Base-by-base conservation (phyloP, 331 rosid species). In the Arachis monticola region DNA sequence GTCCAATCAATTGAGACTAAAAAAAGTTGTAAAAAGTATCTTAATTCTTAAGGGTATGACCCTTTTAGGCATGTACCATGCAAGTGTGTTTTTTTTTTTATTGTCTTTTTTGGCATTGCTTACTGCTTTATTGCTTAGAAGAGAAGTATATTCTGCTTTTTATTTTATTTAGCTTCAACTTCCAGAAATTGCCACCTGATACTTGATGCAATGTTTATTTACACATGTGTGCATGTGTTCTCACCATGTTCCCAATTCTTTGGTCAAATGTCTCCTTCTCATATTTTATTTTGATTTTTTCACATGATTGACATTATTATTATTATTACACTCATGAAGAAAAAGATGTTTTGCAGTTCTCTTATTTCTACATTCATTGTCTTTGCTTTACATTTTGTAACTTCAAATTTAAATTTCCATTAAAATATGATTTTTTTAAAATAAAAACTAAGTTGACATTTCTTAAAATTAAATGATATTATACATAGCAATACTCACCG, bases 61-160 rank as follows among this genome's bases (percentile, higher is more conserved):
- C 42, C 2, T 31, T 60, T 38, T 38, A 38, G 41, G 41, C 4
- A 5, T 38, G 10, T 60, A 10, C 13, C 35, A 7, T 10, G 67
- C 67, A 38, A 48, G 56, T 5, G 14, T 57, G 41, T 7, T 38
- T 38, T 5, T 38, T 38, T 38, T 38, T 38, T 38, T 38, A 52
- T 13, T 53, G 42, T 1, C 4, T 11, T 12, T 17, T 1, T 22
- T 17, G 5, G 31, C 12, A 41, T 63, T 64, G 64, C 72, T 64
- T 74, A 27, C 30, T 27, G 30, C 72, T 35, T 41, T 4, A 75
- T 66, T 67, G 74, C 80, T 67, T 76, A 13, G 55, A 76, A 76
- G 80, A 59, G 53, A 67, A 58, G 74, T 41, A n/a, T 46, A 7
- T 8, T 38, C 8, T 66, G 30, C 45, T 12, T 65, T 51, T 74